Evolutionary conservation across 148 eudicot genomes (phyloP), one percentile per base, ranked within the genome.

Genomic region (Silene uniflora): DNA sequence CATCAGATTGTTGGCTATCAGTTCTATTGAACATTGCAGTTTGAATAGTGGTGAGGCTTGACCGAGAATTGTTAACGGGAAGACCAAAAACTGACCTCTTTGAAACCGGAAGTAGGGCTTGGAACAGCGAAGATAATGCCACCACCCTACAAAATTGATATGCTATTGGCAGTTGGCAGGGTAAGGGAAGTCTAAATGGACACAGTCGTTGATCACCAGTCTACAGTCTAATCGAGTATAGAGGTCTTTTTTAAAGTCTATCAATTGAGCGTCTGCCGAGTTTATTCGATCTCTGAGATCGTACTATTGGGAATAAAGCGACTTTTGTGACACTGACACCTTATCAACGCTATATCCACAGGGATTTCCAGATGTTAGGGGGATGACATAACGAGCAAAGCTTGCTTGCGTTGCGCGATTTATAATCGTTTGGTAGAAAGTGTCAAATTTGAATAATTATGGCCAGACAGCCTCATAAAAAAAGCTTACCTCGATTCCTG

Each of bases 401-500:
- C 32, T 29, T 29, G 32, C 32, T 29, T 29, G 32, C 32, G 32
- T 29, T 29, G n/a, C n/a, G n/a, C n/a, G n/a, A n/a, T n/a, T n/a
- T n/a, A n/a, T n/a, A n/a, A n/a, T n/a, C n/a, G n/a, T n/a, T n/a
- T n/a, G n/a, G n/a, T 39, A 46, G 16, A 59, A 62, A 18, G 46
- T 29, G 5, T 32, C 35, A 32, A 59, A 5, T 44, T 24, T 62
- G 39, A 77, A 71, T 16, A 46, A 69, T 13, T 27, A 27, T 7
- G 25, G 47, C 35, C 75, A 71, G 49, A 47, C 13, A 74, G 68
- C 42, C 39, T n/a, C 54, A 46, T 46, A 9, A 46, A 60, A 75
- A 18, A 55, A n/a, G 39, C 17, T 61, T 87, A 93, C 98, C 95
- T 93, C 98, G 70, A 90, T 73, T 74, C 95, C 97, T 67, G 97